phyloP scores from a whole-genome alignment of 108 stramenopile genomes.

The Skeletonema menzelii region DNA sequence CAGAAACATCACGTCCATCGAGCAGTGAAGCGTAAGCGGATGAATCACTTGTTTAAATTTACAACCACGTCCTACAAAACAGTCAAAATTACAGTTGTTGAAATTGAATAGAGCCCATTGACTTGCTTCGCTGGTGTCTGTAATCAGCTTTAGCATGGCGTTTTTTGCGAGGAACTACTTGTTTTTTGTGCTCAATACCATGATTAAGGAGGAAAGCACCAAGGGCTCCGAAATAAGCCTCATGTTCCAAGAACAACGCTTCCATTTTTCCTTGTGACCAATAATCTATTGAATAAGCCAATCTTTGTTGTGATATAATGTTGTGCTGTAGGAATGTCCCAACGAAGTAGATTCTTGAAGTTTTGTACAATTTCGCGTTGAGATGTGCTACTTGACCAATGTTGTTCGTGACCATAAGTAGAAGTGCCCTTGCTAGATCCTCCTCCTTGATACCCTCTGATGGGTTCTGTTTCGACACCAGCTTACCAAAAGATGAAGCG shows the following conservation, averaged over 20 bases:
- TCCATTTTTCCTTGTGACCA: slow-evolving; percentile 97
- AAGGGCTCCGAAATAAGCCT: slow-evolving; percentile 93
- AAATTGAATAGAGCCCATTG: slow-evolving; percentile 12
- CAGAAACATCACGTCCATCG: background rate
- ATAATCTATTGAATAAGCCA: slow-evolving; percentile 95
- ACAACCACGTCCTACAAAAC: background rate
- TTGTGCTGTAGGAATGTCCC: slow-evolving; percentile 97
- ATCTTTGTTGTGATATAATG: slow-evolving; percentile 82
- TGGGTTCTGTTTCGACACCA: slow-evolving; percentile 89
- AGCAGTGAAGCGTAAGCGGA: background rate
- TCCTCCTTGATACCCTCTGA: slow-evolving; percentile 83
- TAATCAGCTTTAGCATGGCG: background rate
- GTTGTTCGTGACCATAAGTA: slow-evolving; percentile 98
- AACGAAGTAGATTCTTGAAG: slow-evolving; percentile 92
- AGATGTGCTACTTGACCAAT: slow-evolving; percentile 97
- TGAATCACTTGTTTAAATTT: background rate
- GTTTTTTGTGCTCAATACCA: slow-evolving; percentile 49
- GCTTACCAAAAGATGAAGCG: slow-evolving; percentile 98
- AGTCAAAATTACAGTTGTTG: background rate
- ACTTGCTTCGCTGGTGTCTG: slow-evolving; percentile 29
- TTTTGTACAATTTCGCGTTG: slow-evolving; percentile 89
- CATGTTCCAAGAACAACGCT: slow-evolving; percentile 96
- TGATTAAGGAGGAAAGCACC: slow-evolving; percentile 89
- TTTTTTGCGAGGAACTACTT: slow-evolving; percentile 12
- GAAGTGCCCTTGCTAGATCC: slow-evolving; percentile 93